Evolutionary conservation across 163 green algal genomes (phyloP), one percentile per base, ranked within the genome.

Genomic region (Scenedesmus sp.): DNA sequence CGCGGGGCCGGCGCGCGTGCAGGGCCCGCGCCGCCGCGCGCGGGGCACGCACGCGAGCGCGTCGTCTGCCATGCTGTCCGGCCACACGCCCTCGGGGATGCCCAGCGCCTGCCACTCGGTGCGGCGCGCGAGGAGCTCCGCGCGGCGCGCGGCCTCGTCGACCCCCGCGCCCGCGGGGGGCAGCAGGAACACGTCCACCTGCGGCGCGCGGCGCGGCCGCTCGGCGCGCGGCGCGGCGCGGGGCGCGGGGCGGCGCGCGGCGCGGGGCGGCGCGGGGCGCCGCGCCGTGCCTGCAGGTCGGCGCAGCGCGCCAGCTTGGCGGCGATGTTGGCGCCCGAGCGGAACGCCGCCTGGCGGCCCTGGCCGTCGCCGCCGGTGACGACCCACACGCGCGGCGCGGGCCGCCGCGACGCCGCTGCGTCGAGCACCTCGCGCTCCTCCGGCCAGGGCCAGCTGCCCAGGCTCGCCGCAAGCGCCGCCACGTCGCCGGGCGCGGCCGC

Each of bases 161-260:
- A 42, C 28, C 36, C 72, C 72, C 13, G 28, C 42, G 53, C 57
- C 42, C 7, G 60, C 60, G 50, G 72, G 72, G 22, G 72, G 72
- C 63, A 80, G 56, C n/a, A 80, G 60, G 72, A 80, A 80, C n/a
- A 31, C 60, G 54, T 80, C 72, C 20, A 80, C 72, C 72, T 80
- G 72, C 14, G 29, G 47, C 28, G 33, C 22, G 20, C 22, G n/a
- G 36, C 6, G 34, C 36, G 33, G 36, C 51, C n/a, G 47, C 47
- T 14, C 14, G 47, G 47, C 47, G 47, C 47, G 47, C 47, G 29
- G 60, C 14, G 18, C 20, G 20, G 29, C 17, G 29, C 31, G 29
- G 31, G 20, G 48, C 26, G 22, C 22, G 54, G 11, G 54, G 33
- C 60, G 31, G 60, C 33, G 20, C 33, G 20, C 24, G 7, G 54